Percentiles rank a stretch among this genome's conserved stretches.
Conservation (phyloP, 176 grass and related monocot species). For the Luzula sylvatica region DNA sequence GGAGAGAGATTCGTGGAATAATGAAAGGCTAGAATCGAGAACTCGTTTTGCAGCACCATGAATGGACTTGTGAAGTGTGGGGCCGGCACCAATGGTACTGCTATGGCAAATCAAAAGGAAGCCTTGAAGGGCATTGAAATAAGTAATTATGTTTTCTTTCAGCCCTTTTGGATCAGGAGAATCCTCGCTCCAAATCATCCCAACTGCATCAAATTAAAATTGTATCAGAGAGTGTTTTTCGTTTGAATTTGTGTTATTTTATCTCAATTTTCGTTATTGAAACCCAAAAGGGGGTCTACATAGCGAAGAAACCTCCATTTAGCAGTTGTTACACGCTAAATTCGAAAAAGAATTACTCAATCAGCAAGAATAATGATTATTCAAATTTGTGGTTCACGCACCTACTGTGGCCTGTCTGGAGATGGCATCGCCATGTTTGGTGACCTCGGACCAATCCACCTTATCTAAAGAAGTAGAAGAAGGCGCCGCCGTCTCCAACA, state of each 20-base stretch:
- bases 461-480: constrained; percentile 34
- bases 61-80: constrained; percentile 73
- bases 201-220: constrained; percentile 32
- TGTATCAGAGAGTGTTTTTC: neutral
- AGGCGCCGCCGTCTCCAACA: constrained; percentile 34
- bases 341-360: neutral
- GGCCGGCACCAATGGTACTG: constrained; percentile 52
- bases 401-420: constrained; percentile 79
- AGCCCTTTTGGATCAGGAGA: constrained; percentile 51
- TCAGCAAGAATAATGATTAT: neutral
- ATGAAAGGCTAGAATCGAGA: constrained; percentile 54
- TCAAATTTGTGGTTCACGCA: constrained; percentile 22
- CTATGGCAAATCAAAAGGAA: constrained; percentile 84
- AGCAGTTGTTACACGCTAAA: neutral
- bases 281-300: no score
- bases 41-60: constrained; percentile 44
- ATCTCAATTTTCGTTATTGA: no score
- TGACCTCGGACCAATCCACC: constrained; percentile 68
- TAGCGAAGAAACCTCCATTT: neutral
- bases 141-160: constrained; percentile 62
- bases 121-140: constrained; percentile 79
- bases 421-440: constrained; percentile 51
- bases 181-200: constrained; percentile 84
- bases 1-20: constrained; percentile 71
- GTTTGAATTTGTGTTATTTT: neutral